Conservation (phyloP, 805 yeast species). For the Saccharomyces mikatae region DNA sequence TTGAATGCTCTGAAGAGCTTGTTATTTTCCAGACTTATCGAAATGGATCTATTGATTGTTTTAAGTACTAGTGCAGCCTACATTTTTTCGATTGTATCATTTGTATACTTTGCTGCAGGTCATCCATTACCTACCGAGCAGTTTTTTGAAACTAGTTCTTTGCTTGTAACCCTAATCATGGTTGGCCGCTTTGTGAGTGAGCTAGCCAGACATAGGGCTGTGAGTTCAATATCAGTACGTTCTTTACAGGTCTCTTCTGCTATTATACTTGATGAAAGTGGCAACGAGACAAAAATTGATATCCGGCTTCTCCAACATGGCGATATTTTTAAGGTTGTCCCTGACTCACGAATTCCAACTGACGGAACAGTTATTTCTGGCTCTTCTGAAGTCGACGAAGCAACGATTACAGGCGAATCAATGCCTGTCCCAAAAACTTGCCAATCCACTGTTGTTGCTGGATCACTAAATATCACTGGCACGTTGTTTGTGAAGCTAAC, state of each 20-base stretch:
- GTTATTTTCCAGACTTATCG: neutral
- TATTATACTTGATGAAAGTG: neutral
- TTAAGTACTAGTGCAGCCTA: neutral
- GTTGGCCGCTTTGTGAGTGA: neutral
- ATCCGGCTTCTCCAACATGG: neutral
- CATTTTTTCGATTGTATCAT: neutral
- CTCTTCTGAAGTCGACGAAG: constrained; percentile 37
- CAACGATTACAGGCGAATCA: constrained; percentile 40
- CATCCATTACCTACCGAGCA: neutral
- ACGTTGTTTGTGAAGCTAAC: constrained; percentile 42
- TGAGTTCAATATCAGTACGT: neutral
- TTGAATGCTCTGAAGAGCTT: neutral
- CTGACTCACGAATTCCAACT: constrained; percentile 5
- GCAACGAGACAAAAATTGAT: neutral
- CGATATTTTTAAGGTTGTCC: neutral
- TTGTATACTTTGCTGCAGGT: neutral
- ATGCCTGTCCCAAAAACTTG: constrained; percentile 33
- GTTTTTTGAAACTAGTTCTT: neutral
- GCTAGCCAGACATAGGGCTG: neutral
- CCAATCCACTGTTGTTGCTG: constrained; percentile 37
- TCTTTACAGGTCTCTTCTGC: constrained; percentile 2
- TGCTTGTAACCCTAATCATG: neutral
- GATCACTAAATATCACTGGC: constrained; percentile 32
- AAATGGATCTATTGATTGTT: neutral
- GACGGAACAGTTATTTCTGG: constrained; percentile 35